These are phyloP conservation scores for Myxozyma monticola DNA, from an alignment of 805 yeast species.

Conservation along the genomic window DNA sequence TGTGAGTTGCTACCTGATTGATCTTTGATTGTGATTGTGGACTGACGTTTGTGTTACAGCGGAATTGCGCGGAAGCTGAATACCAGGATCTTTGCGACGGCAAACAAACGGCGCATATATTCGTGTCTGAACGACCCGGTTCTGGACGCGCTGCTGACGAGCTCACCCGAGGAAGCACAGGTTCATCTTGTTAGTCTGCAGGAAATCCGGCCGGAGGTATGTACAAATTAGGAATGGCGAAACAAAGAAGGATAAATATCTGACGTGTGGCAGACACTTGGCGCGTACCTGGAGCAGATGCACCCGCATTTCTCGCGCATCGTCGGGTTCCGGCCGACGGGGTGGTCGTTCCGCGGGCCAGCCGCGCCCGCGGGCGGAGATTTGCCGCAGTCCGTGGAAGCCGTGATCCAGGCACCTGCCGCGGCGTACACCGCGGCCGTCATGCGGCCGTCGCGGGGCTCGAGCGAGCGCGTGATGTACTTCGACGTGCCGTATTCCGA, in stretches of 20 bases:
- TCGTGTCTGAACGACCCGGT: slow-evolving; percentile 47
- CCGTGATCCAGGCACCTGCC: slow-evolving; percentile 6
- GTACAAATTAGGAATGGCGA: neutral
- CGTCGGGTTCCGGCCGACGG: slow-evolving; percentile 67
- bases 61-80: slow-evolving; percentile 40
- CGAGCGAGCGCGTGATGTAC: slow-evolving; percentile 22
- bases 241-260: neutral
- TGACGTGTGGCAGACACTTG: slow-evolving; percentile 42
- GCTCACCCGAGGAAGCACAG: slow-evolving; percentile 49
- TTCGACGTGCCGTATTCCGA: slow-evolving; percentile 79
- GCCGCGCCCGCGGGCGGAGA: slow-evolving; percentile 21
- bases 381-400: slow-evolving; percentile 10
- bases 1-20: slow-evolving; percentile 37
- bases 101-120: slow-evolving; percentile 50
- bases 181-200: slow-evolving; percentile 77
- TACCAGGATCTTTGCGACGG: slow-evolving; percentile 46
- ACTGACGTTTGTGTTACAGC: slow-evolving; percentile 5
- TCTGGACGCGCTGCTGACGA: slow-evolving; percentile 45
- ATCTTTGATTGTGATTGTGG: neutral
- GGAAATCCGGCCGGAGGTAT: slow-evolving; percentile 44
- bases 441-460: slow-evolving; percentile 32
- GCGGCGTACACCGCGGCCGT: slow-evolving; percentile 8
- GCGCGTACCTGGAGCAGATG: slow-evolving; percentile 52
- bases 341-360: slow-evolving; percentile 68
- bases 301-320: slow-evolving; percentile 58